Conservation (phyloP, 2,329 filamentous ascomycete species). For the Penicillium carneum region DNA sequence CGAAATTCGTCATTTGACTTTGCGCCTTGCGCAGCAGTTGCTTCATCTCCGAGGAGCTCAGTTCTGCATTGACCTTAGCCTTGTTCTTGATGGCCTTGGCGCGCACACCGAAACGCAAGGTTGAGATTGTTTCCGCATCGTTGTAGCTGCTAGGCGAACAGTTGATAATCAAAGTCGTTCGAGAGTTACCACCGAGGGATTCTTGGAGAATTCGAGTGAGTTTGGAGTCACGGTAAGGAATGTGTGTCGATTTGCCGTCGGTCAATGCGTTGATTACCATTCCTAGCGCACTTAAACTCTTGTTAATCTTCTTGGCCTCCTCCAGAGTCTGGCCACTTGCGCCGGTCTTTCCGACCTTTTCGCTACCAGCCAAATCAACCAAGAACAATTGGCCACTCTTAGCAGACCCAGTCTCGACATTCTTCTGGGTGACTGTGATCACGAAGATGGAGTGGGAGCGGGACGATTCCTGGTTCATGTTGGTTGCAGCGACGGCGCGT, state of each 20-base stretch:
- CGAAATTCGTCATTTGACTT: conserved; percentile 84
- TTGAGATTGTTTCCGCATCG: conserved; percentile 90
- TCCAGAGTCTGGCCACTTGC: conserved; percentile 96
- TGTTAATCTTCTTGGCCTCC: conserved; percentile 99
- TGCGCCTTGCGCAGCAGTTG: conserved; percentile 90
- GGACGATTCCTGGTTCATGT: conserved; percentile 99
- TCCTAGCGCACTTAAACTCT: conserved; percentile 94
- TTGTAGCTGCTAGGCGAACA: conserved; percentile 99
- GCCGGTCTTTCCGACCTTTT: conserved; percentile 98
- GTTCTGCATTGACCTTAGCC: conserved; percentile 98
- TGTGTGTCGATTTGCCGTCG: conserved; percentile 93
- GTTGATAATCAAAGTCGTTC: conserved; percentile 98
- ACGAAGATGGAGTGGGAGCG: conserved; percentile 98
- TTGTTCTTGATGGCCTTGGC: conserved; percentile 99
- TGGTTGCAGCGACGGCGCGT: conserved; percentile 91
- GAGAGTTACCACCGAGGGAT: conserved; percentile 93
- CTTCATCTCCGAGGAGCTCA: conserved; percentile 95
- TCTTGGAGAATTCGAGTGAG: conserved; percentile 97
- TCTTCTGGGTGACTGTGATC: conserved; percentile 96
- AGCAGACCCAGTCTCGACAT: conserved; percentile 91
- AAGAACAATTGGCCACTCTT: conserved; percentile 97
- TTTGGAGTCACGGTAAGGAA: conserved; percentile 97
- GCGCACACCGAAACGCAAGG: conserved; percentile 90
- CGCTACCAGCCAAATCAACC: conserved; percentile 96
- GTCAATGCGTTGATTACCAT: conserved; percentile 99